phyloP scores from a whole-genome alignment of 2,329 filamentous ascomycete species.

The Botryotinia globosa region DNA sequence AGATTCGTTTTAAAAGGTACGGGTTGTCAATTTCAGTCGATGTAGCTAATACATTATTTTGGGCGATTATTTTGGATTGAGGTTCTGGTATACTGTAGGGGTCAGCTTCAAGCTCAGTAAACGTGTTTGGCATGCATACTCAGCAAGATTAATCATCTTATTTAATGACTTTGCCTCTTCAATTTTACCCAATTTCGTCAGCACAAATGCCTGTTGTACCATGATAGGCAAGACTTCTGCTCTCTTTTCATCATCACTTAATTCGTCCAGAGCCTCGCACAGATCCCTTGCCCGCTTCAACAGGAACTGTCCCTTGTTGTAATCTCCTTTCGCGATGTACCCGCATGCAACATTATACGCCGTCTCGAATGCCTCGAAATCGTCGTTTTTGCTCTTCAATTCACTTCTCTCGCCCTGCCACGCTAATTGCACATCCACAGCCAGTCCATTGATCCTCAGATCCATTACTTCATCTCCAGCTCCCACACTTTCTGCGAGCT shows the following conservation, averaged over 20 bases:
- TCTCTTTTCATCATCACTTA: constrained; percentile 70
- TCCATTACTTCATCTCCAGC: constrained; percentile 67
- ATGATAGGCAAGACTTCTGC: constrained; percentile 72
- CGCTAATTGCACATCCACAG: constrained; percentile 67
- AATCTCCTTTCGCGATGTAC: constrained; percentile 66
- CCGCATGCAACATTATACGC: constrained; percentile 78
- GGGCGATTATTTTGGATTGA: constrained; percentile 63
- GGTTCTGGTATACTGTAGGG: constrained; percentile 59
- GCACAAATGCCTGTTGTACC: constrained; percentile 72
- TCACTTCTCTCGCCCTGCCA: constrained; percentile 55
- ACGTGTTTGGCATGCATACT: constrained; percentile 48
- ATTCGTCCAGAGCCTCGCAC: constrained; percentile 70
- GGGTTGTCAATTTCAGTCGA: constrained; percentile 55
- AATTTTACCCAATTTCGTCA: constrained; percentile 61
- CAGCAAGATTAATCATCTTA: constrained; percentile 56
- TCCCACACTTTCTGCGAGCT: constrained; percentile 49
- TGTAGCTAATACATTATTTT: constrained; percentile 58
- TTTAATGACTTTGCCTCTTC: constrained; percentile 64
- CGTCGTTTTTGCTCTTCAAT: constrained; percentile 44
- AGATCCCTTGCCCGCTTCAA: constrained; percentile 68
- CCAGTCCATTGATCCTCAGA: constrained; percentile 71
- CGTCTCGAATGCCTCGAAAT: constrained; percentile 74
- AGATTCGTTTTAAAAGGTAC: constrained; percentile 62
- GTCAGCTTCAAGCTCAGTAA: constrained; percentile 34
- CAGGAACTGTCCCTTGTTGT: constrained; percentile 61